Evolutionary conservation across 2,329 filamentous ascomycete genomes (phyloP).

Genomic region (Verticillium albo-atrum): DNA sequence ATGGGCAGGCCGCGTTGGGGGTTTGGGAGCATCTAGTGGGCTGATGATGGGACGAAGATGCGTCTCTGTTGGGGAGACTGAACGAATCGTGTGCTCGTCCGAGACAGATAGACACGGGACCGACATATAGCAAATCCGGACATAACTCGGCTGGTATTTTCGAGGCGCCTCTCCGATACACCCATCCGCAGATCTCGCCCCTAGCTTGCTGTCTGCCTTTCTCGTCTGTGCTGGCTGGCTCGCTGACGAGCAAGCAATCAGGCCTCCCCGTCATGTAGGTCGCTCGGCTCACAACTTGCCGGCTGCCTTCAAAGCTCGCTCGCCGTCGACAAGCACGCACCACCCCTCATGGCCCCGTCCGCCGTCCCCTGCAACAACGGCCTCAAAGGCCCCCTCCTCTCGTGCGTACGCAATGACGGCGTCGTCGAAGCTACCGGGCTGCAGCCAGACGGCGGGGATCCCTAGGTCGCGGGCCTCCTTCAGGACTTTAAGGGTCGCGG

Average conservation of each 20-base stretch:
- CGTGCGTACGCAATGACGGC: conserved; percentile 67
- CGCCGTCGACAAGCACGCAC: conserved; percentile 85
- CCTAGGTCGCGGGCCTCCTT: conserved; percentile 72
- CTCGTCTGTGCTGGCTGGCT: neutral
- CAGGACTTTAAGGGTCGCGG: conserved; percentile 68
- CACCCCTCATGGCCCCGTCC: conserved; percentile 69
- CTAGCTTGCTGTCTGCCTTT: neutral
- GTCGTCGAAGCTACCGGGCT: conserved; percentile 84
- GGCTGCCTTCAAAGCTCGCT: conserved; percentile 53
- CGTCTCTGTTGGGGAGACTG: neutral
- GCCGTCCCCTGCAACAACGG: conserved; percentile 63
- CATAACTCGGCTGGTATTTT: neutral
- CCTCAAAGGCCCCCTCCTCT: conserved; percentile 56
- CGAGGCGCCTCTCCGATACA: neutral
- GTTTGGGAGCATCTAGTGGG: neutral
- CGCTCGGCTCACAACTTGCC: conserved; percentile 42
- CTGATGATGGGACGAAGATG: neutral
- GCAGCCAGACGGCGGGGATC: conserved; percentile 76
- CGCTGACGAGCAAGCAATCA: neutral
- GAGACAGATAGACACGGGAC: neutral
- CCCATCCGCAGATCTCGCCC: neutral
- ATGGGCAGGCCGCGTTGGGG: neutral
- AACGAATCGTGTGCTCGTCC: neutral
- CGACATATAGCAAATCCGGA: neutral
- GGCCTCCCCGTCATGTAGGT: neutral